These are phyloP conservation scores for Sporothrix variecibatus DNA, from an alignment of 2,329 filamentous ascomycete species.

Conservation along the genomic window DNA sequence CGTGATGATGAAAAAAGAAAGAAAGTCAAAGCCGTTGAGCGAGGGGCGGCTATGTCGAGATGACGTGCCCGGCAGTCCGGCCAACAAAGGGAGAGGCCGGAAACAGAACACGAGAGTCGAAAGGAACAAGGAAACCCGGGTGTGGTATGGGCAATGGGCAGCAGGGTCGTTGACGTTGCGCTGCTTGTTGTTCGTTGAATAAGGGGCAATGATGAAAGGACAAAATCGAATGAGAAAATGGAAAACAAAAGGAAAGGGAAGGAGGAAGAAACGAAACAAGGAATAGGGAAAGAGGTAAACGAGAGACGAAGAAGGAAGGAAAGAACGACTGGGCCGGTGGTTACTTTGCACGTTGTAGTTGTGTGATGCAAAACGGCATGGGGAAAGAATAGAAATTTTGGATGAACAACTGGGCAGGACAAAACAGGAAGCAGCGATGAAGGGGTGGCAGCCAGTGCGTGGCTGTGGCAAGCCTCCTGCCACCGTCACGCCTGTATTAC, in stretches of 20 bases:
- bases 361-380: constrained; percentile 1
- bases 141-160: background rate
- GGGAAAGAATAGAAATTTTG: constrained; percentile 10
- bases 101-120: constrained; percentile 1
- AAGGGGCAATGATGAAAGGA: background rate
- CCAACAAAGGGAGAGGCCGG: background rate
- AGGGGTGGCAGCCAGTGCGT: background rate
- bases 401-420: constrained; percentile 10
- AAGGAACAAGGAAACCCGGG: background rate
- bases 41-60: constrained; percentile 2
- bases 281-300: constrained; percentile 8
- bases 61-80: constrained; percentile 4
- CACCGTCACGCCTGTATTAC: background rate
- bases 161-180: background rate
- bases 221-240: background rate
- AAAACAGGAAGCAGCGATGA: background rate
- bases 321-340: background rate
- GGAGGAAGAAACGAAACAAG: constrained; percentile 13
- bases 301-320: constrained; percentile 5
- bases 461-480: constrained; percentile 10
- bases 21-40: background rate
- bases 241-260: background rate
- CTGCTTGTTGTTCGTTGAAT: background rate
- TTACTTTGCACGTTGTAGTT: background rate
- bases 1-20: background rate